These are phyloP conservation scores for Arthrinium puccinioides DNA, from an alignment of 2,329 filamentous ascomycete genomes.

Conservation along the genomic window DNA sequence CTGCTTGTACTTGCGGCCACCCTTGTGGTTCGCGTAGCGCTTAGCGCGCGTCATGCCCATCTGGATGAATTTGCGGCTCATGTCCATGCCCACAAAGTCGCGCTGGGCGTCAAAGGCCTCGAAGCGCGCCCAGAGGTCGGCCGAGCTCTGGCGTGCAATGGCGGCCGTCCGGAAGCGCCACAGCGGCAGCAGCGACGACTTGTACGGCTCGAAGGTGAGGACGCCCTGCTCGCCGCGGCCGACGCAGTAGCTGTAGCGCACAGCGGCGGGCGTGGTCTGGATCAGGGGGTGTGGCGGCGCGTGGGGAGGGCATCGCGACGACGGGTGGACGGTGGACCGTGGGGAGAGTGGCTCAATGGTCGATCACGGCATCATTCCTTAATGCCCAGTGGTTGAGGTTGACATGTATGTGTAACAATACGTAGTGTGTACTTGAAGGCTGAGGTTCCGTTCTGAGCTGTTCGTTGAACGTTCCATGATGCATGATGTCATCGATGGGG, in stretches of 20 bases:
- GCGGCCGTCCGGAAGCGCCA: constrained; percentile 51
- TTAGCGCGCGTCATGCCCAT: constrained; percentile 59
- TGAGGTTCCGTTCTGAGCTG: too few species aligned
- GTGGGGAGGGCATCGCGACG: not conserved
- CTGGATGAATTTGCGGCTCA: constrained; percentile 56
- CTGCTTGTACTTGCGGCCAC: constrained; percentile 49
- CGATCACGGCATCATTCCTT: too few species aligned
- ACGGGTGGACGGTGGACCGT: not conserved
- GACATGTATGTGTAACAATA: too few species aligned
- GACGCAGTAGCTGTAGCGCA: constrained; percentile 25
- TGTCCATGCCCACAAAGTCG: constrained; percentile 60
- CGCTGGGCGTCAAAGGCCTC: constrained; percentile 37
- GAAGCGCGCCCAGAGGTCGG: constrained; percentile 42
- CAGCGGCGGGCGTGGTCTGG: constrained; percentile 3
- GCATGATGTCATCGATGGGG: too few species aligned
- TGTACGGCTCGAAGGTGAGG: constrained; percentile 57
- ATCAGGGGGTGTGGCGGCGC: constrained; percentile 1
- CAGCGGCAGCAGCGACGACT: constrained; percentile 48
- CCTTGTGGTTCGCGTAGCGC: constrained; percentile 48
- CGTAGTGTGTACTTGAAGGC: too few species aligned
- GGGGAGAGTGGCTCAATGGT: too few species aligned
- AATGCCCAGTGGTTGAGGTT: too few species aligned
- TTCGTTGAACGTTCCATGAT: too few species aligned
- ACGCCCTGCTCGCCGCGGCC: constrained; percentile 54
- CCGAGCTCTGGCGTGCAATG: constrained; percentile 43